Evolutionary conservation across 768 basidiomycete genomes (phyloP).

Genomic region (Thelephora aurantiotincta): DNA sequence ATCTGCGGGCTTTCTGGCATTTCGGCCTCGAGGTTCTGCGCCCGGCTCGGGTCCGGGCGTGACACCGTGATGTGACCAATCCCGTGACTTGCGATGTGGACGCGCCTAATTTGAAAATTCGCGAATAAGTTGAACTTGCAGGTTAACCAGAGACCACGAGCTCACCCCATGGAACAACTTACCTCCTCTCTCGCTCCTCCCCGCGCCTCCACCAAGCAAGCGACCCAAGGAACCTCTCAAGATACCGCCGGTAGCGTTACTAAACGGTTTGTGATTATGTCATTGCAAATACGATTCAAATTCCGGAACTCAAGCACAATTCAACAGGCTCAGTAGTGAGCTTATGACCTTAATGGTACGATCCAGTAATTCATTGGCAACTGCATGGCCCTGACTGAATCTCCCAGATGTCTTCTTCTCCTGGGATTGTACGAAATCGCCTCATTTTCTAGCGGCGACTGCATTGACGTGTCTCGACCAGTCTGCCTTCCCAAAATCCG

Average conservation of each 20-base stretch:
- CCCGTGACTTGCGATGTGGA: no score
- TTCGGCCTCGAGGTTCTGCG: no score
- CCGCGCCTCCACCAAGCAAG: conserved; percentile 42
- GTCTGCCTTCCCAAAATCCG: conserved; percentile 85
- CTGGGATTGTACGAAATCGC: conserved; percentile 57
- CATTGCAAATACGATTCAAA: conserved; percentile 2
- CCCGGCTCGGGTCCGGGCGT: no score
- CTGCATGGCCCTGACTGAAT: neutral
- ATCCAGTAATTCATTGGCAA: neutral
- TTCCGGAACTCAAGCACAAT: neutral
- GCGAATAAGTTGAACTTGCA: no score
- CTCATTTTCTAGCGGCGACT: neutral
- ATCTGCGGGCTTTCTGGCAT: no score
- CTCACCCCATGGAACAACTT: conserved; percentile 51
- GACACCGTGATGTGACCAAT: no score
- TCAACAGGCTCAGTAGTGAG: conserved; percentile 59
- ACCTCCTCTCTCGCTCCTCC: conserved; percentile 47
- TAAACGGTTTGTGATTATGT: conserved; percentile 42
- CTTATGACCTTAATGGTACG: conserved; percentile 82
- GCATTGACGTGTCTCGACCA: conserved; percentile 14
- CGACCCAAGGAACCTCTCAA: conserved; percentile 32
- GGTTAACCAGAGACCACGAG: neutral
- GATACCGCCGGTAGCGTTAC: conserved; percentile 68
- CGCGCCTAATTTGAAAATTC: no score
- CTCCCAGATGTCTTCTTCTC: conserved; percentile 72